phyloP scores from a whole-genome alignment of 2,329 filamentous ascomycete species.

The Diaporthe helianthi region DNA sequence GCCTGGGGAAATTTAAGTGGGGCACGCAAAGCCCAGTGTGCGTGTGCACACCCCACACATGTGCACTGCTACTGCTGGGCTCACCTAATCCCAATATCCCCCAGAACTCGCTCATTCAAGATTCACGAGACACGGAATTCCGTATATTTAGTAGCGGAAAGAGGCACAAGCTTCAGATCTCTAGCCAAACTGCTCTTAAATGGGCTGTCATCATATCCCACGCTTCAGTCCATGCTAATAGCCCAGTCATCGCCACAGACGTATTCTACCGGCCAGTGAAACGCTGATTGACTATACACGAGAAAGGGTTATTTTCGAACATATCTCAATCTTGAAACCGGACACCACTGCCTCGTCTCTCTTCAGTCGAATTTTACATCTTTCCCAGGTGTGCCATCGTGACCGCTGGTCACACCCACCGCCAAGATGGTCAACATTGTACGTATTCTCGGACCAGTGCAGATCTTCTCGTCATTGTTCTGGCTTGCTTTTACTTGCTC shows the following conservation, averaged over 20 bases:
- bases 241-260: neutral
- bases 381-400: neutral
- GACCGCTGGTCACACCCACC: constrained; percentile 36
- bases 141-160: neutral
- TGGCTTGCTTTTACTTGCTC: neutral
- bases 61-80: neutral
- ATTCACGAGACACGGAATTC: neutral
- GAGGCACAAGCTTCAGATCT: neutral
- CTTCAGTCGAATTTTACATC: neutral
- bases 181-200: too few species aligned
- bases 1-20: constrained; percentile 23
- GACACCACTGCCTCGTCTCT: neutral
- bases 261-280: neutral
- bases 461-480: neutral
- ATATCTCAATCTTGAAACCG: neutral
- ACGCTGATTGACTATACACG: neutral
- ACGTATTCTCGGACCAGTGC: neutral
- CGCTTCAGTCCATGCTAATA: neutral
- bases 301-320: neutral
- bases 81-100: neutral
- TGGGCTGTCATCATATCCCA: neutral
- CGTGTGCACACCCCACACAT: too few species aligned
- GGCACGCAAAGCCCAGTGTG: constrained; percentile 11
- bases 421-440: constrained; percentile 90
- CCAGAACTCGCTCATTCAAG: neutral